Evolutionary conservation across 2,329 filamentous ascomycete genomes (phyloP), one percentile per base, ranked within the genome.

Genomic region (Nakataea oryzae): DNA sequence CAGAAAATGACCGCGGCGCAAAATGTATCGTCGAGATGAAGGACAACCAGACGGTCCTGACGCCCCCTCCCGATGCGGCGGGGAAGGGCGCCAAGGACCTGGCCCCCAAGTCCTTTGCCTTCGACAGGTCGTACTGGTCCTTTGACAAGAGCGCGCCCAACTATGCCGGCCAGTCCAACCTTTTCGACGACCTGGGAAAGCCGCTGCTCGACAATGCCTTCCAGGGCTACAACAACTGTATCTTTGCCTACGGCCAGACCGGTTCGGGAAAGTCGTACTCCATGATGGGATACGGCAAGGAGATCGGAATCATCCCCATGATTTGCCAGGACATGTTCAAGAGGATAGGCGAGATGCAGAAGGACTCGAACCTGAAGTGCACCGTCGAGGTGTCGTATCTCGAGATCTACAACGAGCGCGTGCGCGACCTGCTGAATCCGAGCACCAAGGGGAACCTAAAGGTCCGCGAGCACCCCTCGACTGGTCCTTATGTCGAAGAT

Each of bases 231-330:
- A 97, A 99, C 81, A 99, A 97, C 75, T 99, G 95, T 81, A 99
- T 99, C 71, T 99, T 99, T 73, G 95, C 95, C 17, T 99, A 99
- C 73, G 95, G 95, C 24, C 95, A 99, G 79, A 99, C 95, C 2
- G 95, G 95, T 68, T 97, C 95, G 1, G 95, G 95, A 76, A 99
- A 99, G 78, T 97, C 92, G 21, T 99, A 99, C 75, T 97, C 93
- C 34, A 99, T 99, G 93, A 99, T 99, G 95, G 95, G 95, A 59
- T 99, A 97, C 76, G 95, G 95, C 61, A 89, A 93, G 70, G 93
- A 99, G 71, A 85, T 92, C 63, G 95, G 95, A 74, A 95, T 99
- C 66, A 97, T 97, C 65, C 95, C 96, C 57, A 90, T 87, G 70
- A 99, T 99, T 77, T 99, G 95, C 74, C 90, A 95, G 78, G 89